Conservation (phyloP, 352 stramenopile genomes). For the Globisporangium paddicum region DNA sequence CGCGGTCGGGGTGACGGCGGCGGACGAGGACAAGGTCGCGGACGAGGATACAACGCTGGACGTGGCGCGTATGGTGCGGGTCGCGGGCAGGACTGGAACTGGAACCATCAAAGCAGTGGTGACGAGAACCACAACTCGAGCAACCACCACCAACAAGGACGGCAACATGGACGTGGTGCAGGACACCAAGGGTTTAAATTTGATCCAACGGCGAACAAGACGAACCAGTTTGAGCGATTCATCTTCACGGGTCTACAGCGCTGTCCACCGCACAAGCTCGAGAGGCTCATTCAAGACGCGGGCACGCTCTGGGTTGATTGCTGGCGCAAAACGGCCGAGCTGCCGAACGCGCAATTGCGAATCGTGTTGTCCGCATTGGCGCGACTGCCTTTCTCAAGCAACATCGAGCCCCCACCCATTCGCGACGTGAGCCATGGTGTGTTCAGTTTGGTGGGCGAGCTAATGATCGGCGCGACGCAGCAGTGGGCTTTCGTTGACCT, state of each 20-base stretch:
- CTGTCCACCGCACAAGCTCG: constrained; percentile 38
- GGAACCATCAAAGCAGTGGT: constrained; percentile 1
- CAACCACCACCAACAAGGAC: background rate
- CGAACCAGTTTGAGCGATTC: constrained; percentile 27
- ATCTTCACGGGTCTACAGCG: constrained; percentile 31
- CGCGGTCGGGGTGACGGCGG: background rate
- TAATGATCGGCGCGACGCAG: constrained; percentile 4
- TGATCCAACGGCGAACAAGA: background rate
- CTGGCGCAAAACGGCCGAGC: constrained; percentile 31
- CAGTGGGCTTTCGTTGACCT: background rate
- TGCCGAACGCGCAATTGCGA: constrained; percentile 33
- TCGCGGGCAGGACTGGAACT: background rate
- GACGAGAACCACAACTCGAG: background rate
- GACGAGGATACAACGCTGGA: background rate
- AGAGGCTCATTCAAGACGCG: constrained; percentile 23
- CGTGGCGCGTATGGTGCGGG: background rate
- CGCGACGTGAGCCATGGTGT: constrained; percentile 27
- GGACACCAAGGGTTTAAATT: background rate
- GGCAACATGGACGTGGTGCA: background rate
- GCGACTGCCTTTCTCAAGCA: constrained; percentile 38
- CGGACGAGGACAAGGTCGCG: background rate
- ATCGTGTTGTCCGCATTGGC: constrained; percentile 42
- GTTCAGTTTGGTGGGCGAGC: constrained; percentile 41
- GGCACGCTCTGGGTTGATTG: constrained; percentile 40
- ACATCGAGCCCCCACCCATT: constrained; percentile 26